phyloP scores from a whole-genome alignment of 1,139 yeast genomes.

The Meyerozyma athensensis region DNA sequence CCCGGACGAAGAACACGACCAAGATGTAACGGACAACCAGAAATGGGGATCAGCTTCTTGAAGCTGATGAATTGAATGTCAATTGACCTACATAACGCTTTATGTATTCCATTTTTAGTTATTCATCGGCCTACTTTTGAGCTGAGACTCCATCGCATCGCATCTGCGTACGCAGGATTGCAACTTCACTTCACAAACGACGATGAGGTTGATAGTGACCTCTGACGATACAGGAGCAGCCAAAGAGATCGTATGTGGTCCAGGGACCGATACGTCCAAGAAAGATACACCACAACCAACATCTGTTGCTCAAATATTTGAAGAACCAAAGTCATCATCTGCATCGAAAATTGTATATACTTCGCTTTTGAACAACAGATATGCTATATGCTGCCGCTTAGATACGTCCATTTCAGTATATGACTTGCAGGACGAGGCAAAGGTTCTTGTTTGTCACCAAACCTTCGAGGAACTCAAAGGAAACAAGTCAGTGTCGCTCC shows the following conservation, averaged over 20 bases:
- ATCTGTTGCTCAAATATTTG: conserved; percentile 35
- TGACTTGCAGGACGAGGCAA: conserved; percentile 17
- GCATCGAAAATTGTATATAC: conserved; percentile 25
- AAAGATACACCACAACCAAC: conserved; percentile 55
- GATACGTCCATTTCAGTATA: conserved; percentile 41
- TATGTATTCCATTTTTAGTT: too few species aligned
- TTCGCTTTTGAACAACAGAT: conserved; percentile 26
- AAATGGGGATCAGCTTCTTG: too few species aligned
- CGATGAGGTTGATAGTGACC: conserved; percentile 50
- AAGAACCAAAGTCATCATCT: conserved; percentile 26
- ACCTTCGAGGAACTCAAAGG: conserved; percentile 6
- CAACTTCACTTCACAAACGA: not conserved
- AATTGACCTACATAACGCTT: too few species aligned
- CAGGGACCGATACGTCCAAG: conserved; percentile 68
- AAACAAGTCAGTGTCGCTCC: conserved; percentile 33
- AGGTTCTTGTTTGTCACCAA: conserved; percentile 18
- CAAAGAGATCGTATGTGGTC: conserved; percentile 51
- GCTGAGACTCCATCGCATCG: not conserved
- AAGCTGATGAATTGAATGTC: too few species aligned
- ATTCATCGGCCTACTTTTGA: too few species aligned
- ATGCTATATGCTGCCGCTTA: conserved; percentile 37
- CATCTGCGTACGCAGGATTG: not conserved
- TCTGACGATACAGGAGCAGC: conserved; percentile 55
- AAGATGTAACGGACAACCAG: too few species aligned
- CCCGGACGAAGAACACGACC: not conserved